Evolutionary conservation across 306 rosid species (phyloP).

Genomic region (Datisca glomerata): DNA sequence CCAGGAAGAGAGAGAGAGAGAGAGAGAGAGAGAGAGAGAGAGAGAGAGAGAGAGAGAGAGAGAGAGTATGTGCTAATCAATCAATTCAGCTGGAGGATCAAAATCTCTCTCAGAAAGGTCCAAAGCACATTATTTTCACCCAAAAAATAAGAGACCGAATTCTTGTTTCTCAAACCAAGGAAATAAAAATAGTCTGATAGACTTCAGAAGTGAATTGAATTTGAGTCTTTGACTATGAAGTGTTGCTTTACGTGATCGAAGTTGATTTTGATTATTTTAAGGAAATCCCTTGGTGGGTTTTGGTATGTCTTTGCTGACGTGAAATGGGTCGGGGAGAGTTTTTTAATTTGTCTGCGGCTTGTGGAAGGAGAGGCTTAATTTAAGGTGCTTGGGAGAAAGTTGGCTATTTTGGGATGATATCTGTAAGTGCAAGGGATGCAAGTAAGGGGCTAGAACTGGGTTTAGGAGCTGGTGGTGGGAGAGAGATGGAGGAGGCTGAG

Average conservation of each 20-base stretch:
- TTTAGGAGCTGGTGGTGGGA: slow-evolving; percentile 20
- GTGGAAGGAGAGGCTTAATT: neutral
- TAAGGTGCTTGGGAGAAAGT: neutral
- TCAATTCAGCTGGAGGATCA: neutral
- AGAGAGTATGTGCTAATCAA: neutral
- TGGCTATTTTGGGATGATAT: neutral
- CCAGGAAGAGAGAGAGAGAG: neutral
- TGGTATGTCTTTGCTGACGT: neutral
- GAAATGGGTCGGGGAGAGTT: neutral
- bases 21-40: neutral
- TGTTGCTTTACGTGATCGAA: neutral
- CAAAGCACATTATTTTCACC: neutral
- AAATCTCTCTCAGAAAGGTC: neutral
- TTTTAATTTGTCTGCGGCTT: neutral
- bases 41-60: slow-evolving; percentile 1
- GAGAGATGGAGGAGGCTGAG: slow-evolving; percentile 72
- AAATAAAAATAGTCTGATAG: too few relatives aligned
- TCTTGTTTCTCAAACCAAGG: too few relatives aligned
- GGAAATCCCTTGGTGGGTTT: neutral
- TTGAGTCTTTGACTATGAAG: neutral
- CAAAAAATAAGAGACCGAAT: neutral
- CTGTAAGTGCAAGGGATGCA: neutral
- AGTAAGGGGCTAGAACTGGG: slow-evolving; percentile 1
- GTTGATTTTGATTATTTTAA: neutral
- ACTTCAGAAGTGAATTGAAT: neutral